Evolutionary conservation across 257 asterid genomes (phyloP).

Genomic region (Nicotiana paniculata): DNA sequence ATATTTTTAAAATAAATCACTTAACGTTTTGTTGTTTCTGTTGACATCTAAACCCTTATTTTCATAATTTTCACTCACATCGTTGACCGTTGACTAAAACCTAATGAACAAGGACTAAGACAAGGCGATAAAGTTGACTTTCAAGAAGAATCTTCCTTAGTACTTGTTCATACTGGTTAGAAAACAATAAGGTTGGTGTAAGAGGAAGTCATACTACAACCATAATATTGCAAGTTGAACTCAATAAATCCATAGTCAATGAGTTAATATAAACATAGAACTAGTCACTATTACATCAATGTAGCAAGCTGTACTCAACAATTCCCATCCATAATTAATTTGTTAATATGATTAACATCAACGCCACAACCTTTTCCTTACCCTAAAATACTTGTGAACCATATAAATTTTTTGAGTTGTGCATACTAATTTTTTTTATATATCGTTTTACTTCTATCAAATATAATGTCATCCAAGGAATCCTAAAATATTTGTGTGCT

Average conservation of each 20-base stretch:
- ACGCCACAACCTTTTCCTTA: background rate
- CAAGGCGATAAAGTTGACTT: background rate
- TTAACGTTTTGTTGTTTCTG: background rate
- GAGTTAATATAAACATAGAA: background rate
- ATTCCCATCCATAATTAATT: background rate
- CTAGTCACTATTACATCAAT: background rate
- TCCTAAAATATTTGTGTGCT: too few species aligned
- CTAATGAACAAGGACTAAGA: background rate
- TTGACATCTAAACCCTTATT: background rate
- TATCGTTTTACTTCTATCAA: background rate
- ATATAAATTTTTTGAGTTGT: background rate
- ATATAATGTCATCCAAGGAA: too few species aligned
- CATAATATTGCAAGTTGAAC: background rate
- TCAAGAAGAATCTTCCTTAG: background rate
- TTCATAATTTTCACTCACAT: background rate
- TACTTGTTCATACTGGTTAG: constrained; percentile 3
- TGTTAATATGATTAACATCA: background rate
- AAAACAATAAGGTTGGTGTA: background rate
- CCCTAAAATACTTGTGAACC: background rate
- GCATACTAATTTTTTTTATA: background rate
- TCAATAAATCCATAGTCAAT: background rate
- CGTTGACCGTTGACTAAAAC: background rate
- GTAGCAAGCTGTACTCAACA: background rate
- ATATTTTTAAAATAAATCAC: background rate
- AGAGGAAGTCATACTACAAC: background rate